Evolutionary conservation across 106 monocot genomes (phyloP), one percentile per base, ranked within the genome.

Genomic region (Hemerocallis citrina): DNA sequence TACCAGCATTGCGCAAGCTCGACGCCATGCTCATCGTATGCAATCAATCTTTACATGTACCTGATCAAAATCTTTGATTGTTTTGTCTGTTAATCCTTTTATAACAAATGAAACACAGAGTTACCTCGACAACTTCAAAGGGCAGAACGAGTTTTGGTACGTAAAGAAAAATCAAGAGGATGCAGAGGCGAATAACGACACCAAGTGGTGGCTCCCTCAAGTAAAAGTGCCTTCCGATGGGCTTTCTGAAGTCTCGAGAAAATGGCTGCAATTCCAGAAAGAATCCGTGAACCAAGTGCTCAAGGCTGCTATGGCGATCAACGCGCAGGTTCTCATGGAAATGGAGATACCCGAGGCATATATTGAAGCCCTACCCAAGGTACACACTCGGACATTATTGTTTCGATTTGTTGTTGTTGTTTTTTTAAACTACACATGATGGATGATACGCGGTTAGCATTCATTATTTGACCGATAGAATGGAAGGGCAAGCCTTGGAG

Each of bases 1-100:
- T 92, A 32, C 92, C 92, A 0, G 92, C 84, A 1, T 28, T 92
- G 62, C 66, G 75, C 10, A 92, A 92, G 65, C 92, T 92, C 19
- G 92, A 92, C 29, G 74, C 84, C 23, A 92, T 92, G 88, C 92
- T 92, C 29, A 69, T 92, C 14, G 92, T 92, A 65, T 79, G 88
- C 48, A 65, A 43, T n/a, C 14, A 6, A 12, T 23, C 29, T 29
- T 54, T 9, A 11, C 4, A 4, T 27, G 7, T 12, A 28, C 24
- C 29, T 54, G n/a, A n/a, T n/a, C n/a, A n/a, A n/a, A n/a, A n/a
- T n/a, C 25, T 27, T 29, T 15, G 27, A 27, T 54, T 30, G 1
- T 19, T 16, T 52, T 30, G 12, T 4, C 24, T 29, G 20, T 8
- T 13, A 25, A 39, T 25, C 23, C 5, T 68, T 68, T 31, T 30